These are phyloP conservation scores for Aspergillus steynii DNA, from an alignment of 495 filamentous ascomycete species.

Conservation along the genomic window DNA sequence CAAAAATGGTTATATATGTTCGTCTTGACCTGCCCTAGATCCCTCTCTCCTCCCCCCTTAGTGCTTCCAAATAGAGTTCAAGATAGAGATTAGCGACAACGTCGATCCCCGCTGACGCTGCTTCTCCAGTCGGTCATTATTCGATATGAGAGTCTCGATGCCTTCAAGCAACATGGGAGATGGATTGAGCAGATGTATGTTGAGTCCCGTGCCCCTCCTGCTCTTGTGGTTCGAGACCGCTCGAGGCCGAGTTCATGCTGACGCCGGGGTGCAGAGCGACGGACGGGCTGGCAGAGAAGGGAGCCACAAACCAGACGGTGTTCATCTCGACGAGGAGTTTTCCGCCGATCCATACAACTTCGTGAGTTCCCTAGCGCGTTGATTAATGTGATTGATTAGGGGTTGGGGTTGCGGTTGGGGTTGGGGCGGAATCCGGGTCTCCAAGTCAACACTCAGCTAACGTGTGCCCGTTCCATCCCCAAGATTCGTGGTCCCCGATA, in stretches of 20 bases:
- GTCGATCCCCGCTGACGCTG: not conserved
- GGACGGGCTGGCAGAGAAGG: conserved; percentile 9
- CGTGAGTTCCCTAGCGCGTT: conserved; percentile 3
- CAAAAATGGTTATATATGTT: too few relatives aligned
- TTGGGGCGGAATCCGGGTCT: too few relatives aligned
- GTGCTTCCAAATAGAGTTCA: too few relatives aligned
- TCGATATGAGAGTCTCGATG: conserved; percentile 17
- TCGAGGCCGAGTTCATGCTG: not conserved
- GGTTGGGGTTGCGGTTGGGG: too few relatives aligned
- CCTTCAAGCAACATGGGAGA: conserved; percentile 15
- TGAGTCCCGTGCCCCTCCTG: too few relatives aligned
- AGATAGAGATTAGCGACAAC: too few relatives aligned
- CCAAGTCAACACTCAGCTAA: too few relatives aligned
- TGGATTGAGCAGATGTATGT: conserved; percentile 19
- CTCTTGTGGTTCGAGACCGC: too few relatives aligned
- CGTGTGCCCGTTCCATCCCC: too few relatives aligned
- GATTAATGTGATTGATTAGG: too few relatives aligned
- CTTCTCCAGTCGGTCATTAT: conserved; percentile 14
- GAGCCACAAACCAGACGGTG: conserved; percentile 13
- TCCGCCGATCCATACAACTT: conserved; percentile 17
- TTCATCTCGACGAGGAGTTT: conserved; percentile 21
- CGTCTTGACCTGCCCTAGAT: too few relatives aligned
- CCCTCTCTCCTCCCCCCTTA: too few relatives aligned
- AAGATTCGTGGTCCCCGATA: conserved; percentile 13
- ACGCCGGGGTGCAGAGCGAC: conserved; percentile 4